Conservation (phyloP, 1,139 yeast species). For the Yamadazyma diddensiae region DNA sequence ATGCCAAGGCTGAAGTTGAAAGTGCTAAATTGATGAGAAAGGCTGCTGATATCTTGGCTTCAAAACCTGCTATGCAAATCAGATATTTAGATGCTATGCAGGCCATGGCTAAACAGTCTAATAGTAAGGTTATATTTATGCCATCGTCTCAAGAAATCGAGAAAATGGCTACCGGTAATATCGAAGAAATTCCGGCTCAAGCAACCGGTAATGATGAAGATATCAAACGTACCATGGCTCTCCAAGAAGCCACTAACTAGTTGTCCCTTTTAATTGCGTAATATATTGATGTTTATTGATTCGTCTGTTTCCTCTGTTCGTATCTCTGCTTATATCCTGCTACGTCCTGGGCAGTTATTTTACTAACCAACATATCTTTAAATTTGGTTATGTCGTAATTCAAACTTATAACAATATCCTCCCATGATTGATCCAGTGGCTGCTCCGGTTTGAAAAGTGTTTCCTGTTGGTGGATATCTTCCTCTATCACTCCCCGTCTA, state of each 20-base stretch:
- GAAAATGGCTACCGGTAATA: constrained; percentile 27
- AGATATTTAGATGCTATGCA: constrained; percentile 81
- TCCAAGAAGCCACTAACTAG: constrained; percentile 27
- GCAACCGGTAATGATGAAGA: constrained; percentile 9
- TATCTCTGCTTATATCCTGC: constrained; percentile 9
- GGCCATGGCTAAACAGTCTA: constrained; percentile 61
- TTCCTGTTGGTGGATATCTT: not conserved
- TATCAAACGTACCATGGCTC: constrained; percentile 24
- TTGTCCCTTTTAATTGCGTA: too few relatives aligned
- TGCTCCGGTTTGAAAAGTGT: not conserved
- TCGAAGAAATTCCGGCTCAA: constrained; percentile 3
- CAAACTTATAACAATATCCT: not conserved
- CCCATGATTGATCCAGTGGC: not conserved
- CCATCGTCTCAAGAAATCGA: constrained; percentile 51
- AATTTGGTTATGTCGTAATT: constrained; percentile 4
- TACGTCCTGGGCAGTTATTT: constrained; percentile 13
- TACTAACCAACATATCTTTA: constrained; percentile 11
- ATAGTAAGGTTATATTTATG: constrained; percentile 72
- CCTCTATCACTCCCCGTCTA: constrained; percentile 1
- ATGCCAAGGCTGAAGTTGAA: constrained; percentile 76
- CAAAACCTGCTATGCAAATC: constrained; percentile 78
- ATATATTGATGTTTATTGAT: too few relatives aligned
- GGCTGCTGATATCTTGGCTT: constrained; percentile 74
- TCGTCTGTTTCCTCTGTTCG: not conserved
- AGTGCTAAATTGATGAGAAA: constrained; percentile 75